A percentile compares a stretch with the other conserved stretches of the same genome.
phyloP scores from a whole-genome alignment of 2,329 filamentous ascomycete species.

The Fusarium piperis region DNA sequence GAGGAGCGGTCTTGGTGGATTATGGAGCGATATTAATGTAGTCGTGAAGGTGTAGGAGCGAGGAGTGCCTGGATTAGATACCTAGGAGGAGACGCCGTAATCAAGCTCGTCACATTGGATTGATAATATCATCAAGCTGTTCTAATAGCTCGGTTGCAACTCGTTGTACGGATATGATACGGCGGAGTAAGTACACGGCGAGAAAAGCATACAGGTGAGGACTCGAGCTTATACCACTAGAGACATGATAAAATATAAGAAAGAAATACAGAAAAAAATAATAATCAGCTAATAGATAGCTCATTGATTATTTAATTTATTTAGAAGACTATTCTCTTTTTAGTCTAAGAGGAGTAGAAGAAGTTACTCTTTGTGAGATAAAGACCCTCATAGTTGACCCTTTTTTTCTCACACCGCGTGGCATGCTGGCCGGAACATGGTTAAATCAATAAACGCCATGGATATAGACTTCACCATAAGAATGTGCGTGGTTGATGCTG shows the following conservation, averaged over 20 bases:
- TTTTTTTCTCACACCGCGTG: too few species aligned
- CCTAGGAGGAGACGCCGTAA: background rate
- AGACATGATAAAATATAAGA: too few species aligned
- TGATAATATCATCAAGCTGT: background rate
- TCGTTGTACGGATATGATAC: background rate
- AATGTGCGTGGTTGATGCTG: background rate
- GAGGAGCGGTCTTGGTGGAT: constrained; percentile 66
- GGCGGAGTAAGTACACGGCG: background rate
- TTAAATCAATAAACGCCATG: background rate
- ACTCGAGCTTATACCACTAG: too few species aligned
- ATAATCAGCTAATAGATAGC: too few species aligned
- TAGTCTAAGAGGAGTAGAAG: too few species aligned
- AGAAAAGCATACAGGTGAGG: too few species aligned
- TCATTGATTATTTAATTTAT: too few species aligned
- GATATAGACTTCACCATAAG: background rate
- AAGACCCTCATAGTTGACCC: too few species aligned
- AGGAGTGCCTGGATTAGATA: background rate
- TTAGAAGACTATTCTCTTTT: too few species aligned
- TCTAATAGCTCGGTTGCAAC: background rate
- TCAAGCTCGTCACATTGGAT: background rate
- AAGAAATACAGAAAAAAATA: too few species aligned
- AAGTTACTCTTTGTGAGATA: too few species aligned
- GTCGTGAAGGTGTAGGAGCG: background rate
- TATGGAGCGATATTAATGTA: constrained; percentile 67
- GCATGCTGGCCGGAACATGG: constrained; percentile 8